phyloP scores from a whole-genome alignment of 2,329 filamentous ascomycete genomes.

The Alternaria metachromatica region DNA sequence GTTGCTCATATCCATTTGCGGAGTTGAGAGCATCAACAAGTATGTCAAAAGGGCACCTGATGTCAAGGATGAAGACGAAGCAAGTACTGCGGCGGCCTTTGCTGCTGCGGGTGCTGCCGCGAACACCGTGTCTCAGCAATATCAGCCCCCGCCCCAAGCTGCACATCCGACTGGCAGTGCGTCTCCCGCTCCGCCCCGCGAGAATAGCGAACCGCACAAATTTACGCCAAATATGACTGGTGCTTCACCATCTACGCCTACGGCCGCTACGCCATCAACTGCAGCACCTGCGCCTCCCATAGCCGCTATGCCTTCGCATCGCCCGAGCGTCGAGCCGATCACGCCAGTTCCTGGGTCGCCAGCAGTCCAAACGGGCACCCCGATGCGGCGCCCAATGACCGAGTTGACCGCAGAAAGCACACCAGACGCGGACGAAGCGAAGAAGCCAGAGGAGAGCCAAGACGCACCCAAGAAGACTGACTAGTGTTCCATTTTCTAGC shows the following conservation, averaged over 20 bases:
- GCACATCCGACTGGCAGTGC: not conserved
- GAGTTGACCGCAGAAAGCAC: conserved; percentile 22
- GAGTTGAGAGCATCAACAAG: conserved; percentile 26
- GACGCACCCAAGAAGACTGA: conserved; percentile 4
- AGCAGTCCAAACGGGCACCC: conserved; percentile 35
- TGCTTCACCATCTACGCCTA: conserved; percentile 11
- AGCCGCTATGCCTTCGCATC: conserved; percentile 21
- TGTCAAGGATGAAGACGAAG: conserved; percentile 24
- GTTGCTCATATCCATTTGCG: conserved; percentile 34
- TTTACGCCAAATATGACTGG: conserved; percentile 39
- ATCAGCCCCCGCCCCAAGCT: conserved; percentile 3
- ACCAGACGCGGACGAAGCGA: conserved; percentile 14
- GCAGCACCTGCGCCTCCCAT: conserved; percentile 17
- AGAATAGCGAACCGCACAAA: conserved; percentile 30
- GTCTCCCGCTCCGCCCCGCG: conserved; percentile 4
- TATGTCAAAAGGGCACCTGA: conserved; percentile 19
- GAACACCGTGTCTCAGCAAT: conserved; percentile 16
- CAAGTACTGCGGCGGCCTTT: conserved; percentile 41
- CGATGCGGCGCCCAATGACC: conserved; percentile 23
- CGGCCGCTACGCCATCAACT: conserved; percentile 2
- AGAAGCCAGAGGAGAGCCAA: conserved; percentile 8
- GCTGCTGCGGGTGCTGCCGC: conserved; percentile 43
- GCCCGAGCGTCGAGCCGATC: conserved; percentile 47
- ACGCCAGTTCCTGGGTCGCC: conserved; percentile 46
- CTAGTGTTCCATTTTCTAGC: not conserved